Evolutionary conservation across 257 asterid species (phyloP).

Genomic region (Fraxinus americana): DNA sequence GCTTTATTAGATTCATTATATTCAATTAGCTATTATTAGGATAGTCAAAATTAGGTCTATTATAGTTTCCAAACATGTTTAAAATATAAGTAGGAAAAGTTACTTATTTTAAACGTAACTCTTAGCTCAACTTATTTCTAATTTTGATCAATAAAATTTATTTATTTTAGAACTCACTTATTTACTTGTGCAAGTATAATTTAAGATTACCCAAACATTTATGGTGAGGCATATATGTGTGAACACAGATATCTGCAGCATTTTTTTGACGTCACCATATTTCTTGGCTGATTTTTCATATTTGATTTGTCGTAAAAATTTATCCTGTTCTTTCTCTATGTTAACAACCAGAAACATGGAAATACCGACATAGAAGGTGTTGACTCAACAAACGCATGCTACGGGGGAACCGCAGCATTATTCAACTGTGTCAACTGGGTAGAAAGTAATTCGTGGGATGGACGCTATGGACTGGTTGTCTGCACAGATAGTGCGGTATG

Average conservation of each 20-base stretch:
- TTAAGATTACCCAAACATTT: not conserved
- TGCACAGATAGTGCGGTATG: slow-evolving; percentile 99
- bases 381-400: slow-evolving; percentile 96
- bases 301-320: not conserved
- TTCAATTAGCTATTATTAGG: not conserved
- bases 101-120: no score
- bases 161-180: not conserved
- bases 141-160: no score
- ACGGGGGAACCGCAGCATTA: slow-evolving; percentile 99
- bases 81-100: not conserved
- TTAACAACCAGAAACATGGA: slow-evolving; percentile 67
- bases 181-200: not conserved
- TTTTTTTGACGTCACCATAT: not conserved
- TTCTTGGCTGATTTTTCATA: not conserved
- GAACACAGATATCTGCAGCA: not conserved
- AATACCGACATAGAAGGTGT: slow-evolving; percentile 99
- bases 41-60: not conserved
- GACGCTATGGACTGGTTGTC: slow-evolving; percentile 96
- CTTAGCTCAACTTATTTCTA: not conserved
- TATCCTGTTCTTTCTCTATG: slow-evolving; percentile 25
- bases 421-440: slow-evolving; percentile 97
- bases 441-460: slow-evolving; percentile 98
- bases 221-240: not conserved
- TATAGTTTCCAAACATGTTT: not conserved
- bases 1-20: not conserved